Percentiles rank a stretch among this genome's conserved stretches.
These are phyloP conservation scores for Exophiala oligosperma DNA, from an alignment of 2,329 filamentous ascomycete species.

Conservation along the genomic window DNA sequence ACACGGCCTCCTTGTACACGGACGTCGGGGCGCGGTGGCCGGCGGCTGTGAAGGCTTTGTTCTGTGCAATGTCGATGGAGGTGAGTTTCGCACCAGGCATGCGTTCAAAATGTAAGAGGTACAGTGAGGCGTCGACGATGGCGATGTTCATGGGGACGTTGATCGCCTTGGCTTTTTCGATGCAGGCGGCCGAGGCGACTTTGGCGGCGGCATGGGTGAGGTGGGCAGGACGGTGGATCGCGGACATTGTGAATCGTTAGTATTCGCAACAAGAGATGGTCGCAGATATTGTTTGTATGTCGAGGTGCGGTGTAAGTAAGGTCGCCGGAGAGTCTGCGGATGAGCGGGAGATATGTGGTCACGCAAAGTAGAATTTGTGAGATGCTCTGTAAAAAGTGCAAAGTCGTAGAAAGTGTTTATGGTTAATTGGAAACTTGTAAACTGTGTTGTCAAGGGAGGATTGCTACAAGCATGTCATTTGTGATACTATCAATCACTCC, in stretches of 20 bases:
- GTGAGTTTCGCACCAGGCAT: constrained; percentile 55
- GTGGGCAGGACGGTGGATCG: constrained; percentile 25
- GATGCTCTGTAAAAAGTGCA: too few species aligned
- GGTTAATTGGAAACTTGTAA: too few species aligned
- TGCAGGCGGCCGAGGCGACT: constrained; percentile 26
- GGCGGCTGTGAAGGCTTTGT: constrained; percentile 57
- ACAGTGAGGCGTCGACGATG: constrained; percentile 31
- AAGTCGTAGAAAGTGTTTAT: too few species aligned
- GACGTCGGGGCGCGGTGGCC: constrained; percentile 55
- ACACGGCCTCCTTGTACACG: constrained; percentile 54
- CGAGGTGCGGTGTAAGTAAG: background rate
- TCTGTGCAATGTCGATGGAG: constrained; percentile 54
- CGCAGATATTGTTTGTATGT: background rate
- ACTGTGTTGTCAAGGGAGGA: too few species aligned
- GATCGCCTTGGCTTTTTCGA: constrained; percentile 27
- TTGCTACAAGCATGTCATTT: too few species aligned
- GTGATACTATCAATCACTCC: too few species aligned
- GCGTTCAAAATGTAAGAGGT: constrained; percentile 45
- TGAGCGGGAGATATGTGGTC: background rate
- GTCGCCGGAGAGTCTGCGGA: background rate
- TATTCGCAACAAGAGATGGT: background rate
- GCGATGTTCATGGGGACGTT: constrained; percentile 32
- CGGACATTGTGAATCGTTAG: constrained; percentile 10
- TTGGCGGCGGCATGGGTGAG: constrained; percentile 29
- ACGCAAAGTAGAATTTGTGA: background rate